Evolutionary conservation across 2,329 filamentous ascomycete species (phyloP).

Genomic region (Aaosphaeria pasadenensis): DNA sequence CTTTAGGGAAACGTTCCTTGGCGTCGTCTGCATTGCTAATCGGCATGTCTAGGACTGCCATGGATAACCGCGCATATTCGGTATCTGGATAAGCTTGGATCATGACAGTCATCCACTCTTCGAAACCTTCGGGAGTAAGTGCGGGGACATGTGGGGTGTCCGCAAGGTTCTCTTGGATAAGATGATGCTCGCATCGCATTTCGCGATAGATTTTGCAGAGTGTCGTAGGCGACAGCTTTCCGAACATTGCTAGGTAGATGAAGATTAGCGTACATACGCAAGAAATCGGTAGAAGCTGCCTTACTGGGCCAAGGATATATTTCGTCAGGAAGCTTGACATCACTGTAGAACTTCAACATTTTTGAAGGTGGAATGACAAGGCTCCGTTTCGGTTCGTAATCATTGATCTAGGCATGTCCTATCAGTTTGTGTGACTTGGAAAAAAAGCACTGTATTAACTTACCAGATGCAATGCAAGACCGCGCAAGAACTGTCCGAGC

Average conservation of each 20-base stretch:
- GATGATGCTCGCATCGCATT: constrained; percentile 47
- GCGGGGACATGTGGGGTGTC: constrained; percentile 44
- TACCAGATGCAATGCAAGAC: constrained; percentile 72
- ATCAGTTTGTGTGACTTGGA: not conserved
- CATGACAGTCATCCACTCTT: constrained; percentile 66
- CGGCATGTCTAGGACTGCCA: constrained; percentile 67
- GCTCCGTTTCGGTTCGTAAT: constrained; percentile 64
- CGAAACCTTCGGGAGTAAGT: constrained; percentile 47
- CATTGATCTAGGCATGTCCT: constrained; percentile 56
- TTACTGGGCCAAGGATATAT: constrained; percentile 66
- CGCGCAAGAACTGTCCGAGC: constrained; percentile 68
- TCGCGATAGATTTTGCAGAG: constrained; percentile 47
- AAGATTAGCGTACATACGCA: constrained; percentile 5
- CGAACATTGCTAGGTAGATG: constrained; percentile 37
- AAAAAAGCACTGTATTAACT: constrained; percentile 18
- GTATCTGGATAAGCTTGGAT: constrained; percentile 73
- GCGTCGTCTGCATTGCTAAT: constrained; percentile 64
- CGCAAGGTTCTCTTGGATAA: constrained; percentile 44
- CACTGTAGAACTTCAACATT: constrained; percentile 69
- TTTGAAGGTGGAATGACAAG: constrained; percentile 75
- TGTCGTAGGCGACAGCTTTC: constrained; percentile 38
- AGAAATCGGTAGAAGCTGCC: constrained; percentile 15
- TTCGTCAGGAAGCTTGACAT: constrained; percentile 63
- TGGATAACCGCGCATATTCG: constrained; percentile 68
- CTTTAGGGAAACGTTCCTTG: constrained; percentile 73